phyloP scores from a whole-genome alignment of 148 eudicot genomes.

The Camellia lanceoleosa region DNA sequence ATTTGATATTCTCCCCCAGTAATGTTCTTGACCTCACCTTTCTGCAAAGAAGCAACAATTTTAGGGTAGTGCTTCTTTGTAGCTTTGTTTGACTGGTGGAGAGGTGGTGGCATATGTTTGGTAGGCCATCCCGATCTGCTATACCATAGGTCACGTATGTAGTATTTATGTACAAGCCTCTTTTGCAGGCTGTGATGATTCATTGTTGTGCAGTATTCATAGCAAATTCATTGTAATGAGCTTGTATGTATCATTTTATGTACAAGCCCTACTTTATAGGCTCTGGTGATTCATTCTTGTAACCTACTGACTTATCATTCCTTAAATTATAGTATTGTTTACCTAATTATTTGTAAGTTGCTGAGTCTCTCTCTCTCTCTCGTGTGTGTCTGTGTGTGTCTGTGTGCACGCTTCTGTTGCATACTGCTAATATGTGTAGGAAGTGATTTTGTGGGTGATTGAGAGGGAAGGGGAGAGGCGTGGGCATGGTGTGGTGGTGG shows the following conservation, averaged over 20 bases:
- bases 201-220: constrained; percentile 2
- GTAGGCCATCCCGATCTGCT: background rate
- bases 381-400: too few relatives aligned
- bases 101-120: too few relatives aligned
- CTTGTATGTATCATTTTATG: constrained; percentile 3
- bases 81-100: background rate
- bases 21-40: background rate
- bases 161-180: background rate
- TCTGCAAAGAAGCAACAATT: background rate
- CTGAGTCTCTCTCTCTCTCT: background rate
- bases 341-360: too few relatives aligned
- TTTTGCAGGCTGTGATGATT: constrained; percentile 3
- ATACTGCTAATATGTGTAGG: too few relatives aligned
- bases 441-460: too few relatives aligned
- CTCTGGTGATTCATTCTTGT: background rate
- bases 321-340: background rate
- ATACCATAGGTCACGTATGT: background rate
- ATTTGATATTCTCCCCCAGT: background rate
- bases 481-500: too few relatives aligned
- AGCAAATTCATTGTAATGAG: background rate
- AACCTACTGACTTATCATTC: background rate
- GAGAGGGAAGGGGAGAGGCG: too few relatives aligned
- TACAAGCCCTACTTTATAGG: background rate
- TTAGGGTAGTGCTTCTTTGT: constrained; percentile 13
- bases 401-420: too few relatives aligned